These are phyloP conservation scores for Austropuccinia psidii DNA, from an alignment of 1,284 basidiomycete species.

Conservation along the genomic window DNA sequence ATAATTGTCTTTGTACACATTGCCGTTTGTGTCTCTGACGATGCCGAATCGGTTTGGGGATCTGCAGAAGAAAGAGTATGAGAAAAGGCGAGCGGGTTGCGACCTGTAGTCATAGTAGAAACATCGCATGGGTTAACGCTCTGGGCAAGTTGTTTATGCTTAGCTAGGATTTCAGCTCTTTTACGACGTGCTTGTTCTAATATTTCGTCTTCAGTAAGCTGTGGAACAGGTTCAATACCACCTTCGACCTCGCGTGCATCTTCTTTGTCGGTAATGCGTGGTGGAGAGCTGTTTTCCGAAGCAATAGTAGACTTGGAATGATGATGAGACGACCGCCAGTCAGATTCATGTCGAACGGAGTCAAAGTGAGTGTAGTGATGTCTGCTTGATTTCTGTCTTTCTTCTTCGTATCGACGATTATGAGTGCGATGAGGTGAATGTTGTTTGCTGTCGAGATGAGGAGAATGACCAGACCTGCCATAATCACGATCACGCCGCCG, in stretches of 20 bases:
- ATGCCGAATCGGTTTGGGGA: neutral
- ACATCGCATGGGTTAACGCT: slow-evolving; percentile 36
- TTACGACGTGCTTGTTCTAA: slow-evolving; percentile 37
- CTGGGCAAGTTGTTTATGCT: slow-evolving; percentile 32
- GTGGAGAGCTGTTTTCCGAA: neutral
- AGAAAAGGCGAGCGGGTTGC: slow-evolving; percentile 3
- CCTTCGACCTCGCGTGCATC: neutral
- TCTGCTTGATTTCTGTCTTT: neutral
- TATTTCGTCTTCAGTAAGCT: slow-evolving; percentile 35
- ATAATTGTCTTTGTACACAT: neutral
- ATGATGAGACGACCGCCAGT: neutral
- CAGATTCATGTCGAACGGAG: neutral
- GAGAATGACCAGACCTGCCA: neutral
- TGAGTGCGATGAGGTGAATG: neutral
- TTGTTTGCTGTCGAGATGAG: neutral
- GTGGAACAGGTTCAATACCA: neutral
- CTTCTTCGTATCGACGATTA: neutral
- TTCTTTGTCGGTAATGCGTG: neutral
- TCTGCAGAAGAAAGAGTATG: neutral
- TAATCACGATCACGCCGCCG: neutral
- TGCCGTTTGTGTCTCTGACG: neutral
- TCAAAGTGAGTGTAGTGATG: neutral
- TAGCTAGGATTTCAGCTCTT: slow-evolving; percentile 38
- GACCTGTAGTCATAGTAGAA: slow-evolving; percentile 36
- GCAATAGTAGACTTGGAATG: neutral